phyloP scores from a whole-genome alignment of 129 eudicot genomes.

The Flaveria linearis region DNA sequence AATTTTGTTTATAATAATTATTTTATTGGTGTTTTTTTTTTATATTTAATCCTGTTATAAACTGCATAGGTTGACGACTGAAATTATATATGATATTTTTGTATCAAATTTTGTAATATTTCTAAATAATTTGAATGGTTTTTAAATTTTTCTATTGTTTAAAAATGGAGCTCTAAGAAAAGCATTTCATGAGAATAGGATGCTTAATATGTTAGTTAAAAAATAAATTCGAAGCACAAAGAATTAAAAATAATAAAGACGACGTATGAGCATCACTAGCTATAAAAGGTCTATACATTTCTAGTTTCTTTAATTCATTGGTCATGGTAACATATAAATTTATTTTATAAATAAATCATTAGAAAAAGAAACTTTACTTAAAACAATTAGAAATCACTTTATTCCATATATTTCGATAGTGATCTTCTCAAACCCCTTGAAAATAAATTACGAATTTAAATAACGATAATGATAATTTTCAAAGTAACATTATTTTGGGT shows the following conservation, averaged over 20 bases:
- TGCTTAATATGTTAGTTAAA: constrained; percentile 16
- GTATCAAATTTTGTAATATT: not conserved
- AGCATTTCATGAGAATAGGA: constrained; percentile 26
- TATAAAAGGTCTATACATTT: too few species aligned
- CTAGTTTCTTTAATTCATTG: too few species aligned
- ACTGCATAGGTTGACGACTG: not conserved
- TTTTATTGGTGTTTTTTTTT: not conserved
- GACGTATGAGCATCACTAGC: too few species aligned
- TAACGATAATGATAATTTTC: not conserved
- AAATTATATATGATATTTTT: too few species aligned
- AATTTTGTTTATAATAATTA: not conserved
- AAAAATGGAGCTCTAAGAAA: not conserved
- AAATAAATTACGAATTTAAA: not conserved
- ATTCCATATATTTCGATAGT: not conserved
- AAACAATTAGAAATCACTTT: not conserved
- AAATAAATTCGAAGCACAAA: not conserved
- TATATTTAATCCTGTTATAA: not conserved
- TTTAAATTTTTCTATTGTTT: too few species aligned
- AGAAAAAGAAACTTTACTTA: not conserved
- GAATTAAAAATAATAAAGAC: too few species aligned
- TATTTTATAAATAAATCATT: not conserved
- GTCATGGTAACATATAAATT: too few species aligned
- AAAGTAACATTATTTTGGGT: not conserved
- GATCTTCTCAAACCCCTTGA: not conserved
- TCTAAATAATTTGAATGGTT: not conserved